Evolutionary conservation across 345 rosid species (phyloP), one percentile per base, ranked within the genome.

Genomic region (Aquilaria sinensis): DNA sequence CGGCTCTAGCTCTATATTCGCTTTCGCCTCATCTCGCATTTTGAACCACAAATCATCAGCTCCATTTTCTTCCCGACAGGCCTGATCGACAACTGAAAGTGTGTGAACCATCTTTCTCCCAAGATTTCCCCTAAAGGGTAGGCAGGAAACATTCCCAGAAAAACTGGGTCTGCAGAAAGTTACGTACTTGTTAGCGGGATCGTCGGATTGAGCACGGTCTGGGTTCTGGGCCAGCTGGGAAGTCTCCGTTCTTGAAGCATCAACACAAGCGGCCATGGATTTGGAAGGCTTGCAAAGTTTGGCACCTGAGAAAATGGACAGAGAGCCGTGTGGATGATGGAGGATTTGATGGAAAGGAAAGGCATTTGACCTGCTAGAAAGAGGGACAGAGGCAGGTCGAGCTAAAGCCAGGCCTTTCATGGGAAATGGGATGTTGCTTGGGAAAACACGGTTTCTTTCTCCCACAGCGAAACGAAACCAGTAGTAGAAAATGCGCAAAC

Each of bases 211-310:
- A 53, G 88, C 58, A 55, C 68, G 12, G 77, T 62, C 67, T 1
- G 84, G 77, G 29, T 72, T 71, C 57, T 77, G 83, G 53, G 87
- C 78, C 67, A 80, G 66, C 46, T 77, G 81, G 12, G 83, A 65
- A 51, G 62, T 61, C 0, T 72, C 74, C 45, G 81, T 71, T 57
- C 78, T 75, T 53, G 82, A 70, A 7, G 81, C 68, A 73, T 86
- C 88, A 45, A 90, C 72, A 64, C 97, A 90, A 54, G 96, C 63
- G 16, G 92, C 87, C 98, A 93, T 86, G 53, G 81, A 51, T 58
- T 57, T 55, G 12, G 69, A 57, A 14, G 2, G 32, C 11, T 12
- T 47, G 9, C 13, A 12, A 51, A 55, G 48, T 47, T 47, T 56
- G 65, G 68, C 43, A 3, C 2, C 32, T 31, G 29, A 53, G 66